A percentile compares a stretch with the other conserved stretches of the same genome.
Evolutionary conservation across 768 basidiomycete genomes (phyloP).

Genomic region (Lactifluus piperatus): DNA sequence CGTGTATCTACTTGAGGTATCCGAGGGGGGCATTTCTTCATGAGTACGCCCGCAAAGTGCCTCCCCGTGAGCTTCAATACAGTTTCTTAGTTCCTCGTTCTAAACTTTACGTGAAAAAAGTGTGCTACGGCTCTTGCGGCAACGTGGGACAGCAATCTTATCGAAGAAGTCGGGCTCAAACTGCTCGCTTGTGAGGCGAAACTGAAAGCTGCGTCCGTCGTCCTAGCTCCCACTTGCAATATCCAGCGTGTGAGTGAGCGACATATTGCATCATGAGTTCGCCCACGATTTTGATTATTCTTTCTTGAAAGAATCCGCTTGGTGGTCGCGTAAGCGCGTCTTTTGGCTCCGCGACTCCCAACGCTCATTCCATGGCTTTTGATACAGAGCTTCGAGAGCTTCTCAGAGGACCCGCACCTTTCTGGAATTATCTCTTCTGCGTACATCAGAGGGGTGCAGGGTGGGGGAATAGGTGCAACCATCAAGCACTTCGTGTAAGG

Average conservation of each 20-base stretch:
- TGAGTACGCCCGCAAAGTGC: slow-evolving; percentile 74
- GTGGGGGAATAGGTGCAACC: slow-evolving; percentile 61
- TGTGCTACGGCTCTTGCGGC: slow-evolving; percentile 70
- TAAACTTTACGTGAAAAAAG: slow-evolving; percentile 23
- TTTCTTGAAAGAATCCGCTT: slow-evolving; percentile 54
- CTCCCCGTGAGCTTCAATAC: slow-evolving; percentile 42
- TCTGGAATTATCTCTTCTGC: slow-evolving; percentile 63
- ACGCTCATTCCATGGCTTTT: background rate
- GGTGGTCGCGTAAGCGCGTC: slow-evolving; percentile 47
- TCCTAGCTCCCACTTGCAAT: slow-evolving; percentile 78
- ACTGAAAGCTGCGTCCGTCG: slow-evolving; percentile 54
- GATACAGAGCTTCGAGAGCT: slow-evolving; percentile 60
- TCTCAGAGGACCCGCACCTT: slow-evolving; percentile 70
- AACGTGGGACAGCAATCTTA: slow-evolving; percentile 51
- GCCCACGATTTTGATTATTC: background rate
- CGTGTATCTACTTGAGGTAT: slow-evolving; percentile 29
- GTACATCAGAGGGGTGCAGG: slow-evolving; percentile 73
- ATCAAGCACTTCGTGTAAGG: slow-evolving; percentile 80
- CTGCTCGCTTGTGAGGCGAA: slow-evolving; percentile 68
- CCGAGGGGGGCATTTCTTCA: slow-evolving; percentile 70
- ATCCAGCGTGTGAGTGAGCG: slow-evolving; percentile 56
- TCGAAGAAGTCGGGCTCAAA: slow-evolving; percentile 51
- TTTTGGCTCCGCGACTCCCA: slow-evolving; percentile 13
- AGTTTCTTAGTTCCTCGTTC: background rate
- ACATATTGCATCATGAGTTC: background rate